A percentile compares a stretch with the other conserved stretches of the same genome.
These are phyloP conservation scores for Amniculicola lignicola DNA, from an alignment of 495 filamentous ascomycete genomes.

Conservation along the genomic window DNA sequence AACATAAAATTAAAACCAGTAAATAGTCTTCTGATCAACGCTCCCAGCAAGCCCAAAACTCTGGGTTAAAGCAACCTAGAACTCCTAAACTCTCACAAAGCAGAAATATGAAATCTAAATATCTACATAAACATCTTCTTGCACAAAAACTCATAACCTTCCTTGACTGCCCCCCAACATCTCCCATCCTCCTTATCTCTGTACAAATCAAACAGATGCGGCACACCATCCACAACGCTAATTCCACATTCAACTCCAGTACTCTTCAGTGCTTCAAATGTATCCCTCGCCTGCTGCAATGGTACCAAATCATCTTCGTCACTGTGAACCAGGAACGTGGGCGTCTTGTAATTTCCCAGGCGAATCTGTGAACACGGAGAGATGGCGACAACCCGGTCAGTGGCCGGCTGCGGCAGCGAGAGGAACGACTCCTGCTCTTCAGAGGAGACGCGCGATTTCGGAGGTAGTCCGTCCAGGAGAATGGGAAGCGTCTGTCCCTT, in stretches of 20 bases:
- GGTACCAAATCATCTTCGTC: conserved; percentile 49
- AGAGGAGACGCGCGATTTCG: neutral
- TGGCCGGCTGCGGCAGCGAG: neutral
- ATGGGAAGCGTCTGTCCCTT: conserved; percentile 44
- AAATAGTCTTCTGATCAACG: no score
- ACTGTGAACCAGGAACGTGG: conserved; percentile 53
- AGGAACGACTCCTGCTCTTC: no score
- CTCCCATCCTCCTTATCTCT: no score
- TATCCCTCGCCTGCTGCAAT: conserved; percentile 17
- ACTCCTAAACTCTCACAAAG: no score
- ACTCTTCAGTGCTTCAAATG: neutral
- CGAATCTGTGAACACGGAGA: conserved; percentile 39
- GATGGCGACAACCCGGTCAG: neutral
- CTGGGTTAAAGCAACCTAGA: no score
- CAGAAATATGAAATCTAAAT: no score
- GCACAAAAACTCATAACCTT: no score
- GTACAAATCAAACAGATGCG: conserved; percentile 15
- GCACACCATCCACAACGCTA: neutral
- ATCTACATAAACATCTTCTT: no score
- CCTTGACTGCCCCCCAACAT: no score
- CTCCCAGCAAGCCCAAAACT: no score
- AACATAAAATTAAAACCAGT: no score
- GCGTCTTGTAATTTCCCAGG: conserved; percentile 41
- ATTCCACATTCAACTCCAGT: neutral
- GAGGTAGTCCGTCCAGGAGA: conserved; percentile 39